Evolutionary conservation across 306 rosid genomes (phyloP).

Genomic region (Quercus glauca): DNA sequence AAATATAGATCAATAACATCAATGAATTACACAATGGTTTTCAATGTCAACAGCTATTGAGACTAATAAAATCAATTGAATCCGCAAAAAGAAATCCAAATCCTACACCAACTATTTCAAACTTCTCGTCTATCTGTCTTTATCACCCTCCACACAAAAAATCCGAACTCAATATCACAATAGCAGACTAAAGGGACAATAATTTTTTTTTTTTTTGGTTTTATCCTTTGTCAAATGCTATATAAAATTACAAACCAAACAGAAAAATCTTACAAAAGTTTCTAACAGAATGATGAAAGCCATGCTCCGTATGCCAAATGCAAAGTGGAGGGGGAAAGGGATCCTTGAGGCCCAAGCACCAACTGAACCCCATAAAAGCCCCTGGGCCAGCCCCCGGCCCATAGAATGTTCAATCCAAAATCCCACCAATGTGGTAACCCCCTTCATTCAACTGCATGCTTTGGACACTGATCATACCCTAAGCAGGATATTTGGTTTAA

Average conservation of each 20-base stretch:
- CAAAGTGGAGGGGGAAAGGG: no score
- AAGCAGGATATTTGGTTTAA: no score
- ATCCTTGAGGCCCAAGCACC: no score
- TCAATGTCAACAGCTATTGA: neutral
- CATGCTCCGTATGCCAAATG: neutral
- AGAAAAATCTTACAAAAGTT: neutral
- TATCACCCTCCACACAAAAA: neutral
- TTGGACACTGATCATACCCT: no score
- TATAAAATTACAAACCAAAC: neutral
- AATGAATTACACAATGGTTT: neutral
- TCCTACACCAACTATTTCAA: neutral
- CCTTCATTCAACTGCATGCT: no score
- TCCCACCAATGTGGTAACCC: no score
- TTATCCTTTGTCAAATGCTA: neutral
- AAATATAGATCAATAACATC: neutral
- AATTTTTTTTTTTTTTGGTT: neutral
- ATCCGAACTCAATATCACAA: neutral
- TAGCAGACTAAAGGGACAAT: neutral
- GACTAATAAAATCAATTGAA: neutral
- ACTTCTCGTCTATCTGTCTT: neutral
- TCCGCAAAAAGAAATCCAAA: neutral
- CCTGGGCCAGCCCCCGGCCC: no score
- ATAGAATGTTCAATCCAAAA: no score
- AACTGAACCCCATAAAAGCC: no score
- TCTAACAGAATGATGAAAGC: neutral